A percentile compares a stretch with the other conserved stretches of the same genome.
These are phyloP conservation scores for Gentiana macrophylla DNA, from an alignment of 257 asterid genomes.

Conservation along the genomic window DNA sequence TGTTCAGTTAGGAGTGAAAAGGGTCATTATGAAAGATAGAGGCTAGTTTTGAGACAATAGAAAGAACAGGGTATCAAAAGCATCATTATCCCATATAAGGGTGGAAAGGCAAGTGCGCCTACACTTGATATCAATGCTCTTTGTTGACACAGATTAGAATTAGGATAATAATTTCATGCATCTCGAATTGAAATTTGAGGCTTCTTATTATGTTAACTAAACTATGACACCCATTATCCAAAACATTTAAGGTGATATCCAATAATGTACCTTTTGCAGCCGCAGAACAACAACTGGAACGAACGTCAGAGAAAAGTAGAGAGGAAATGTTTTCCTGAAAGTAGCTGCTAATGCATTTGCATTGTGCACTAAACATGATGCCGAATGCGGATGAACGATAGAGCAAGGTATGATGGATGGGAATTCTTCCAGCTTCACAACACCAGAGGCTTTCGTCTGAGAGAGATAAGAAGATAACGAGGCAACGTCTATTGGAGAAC, in stretches of 20 bases:
- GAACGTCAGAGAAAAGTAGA: slow-evolving; percentile 93
- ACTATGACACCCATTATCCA: slow-evolving; percentile 7
- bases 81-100: not conserved
- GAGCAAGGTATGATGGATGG: slow-evolving; percentile 87
- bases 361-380: slow-evolving; percentile 77
- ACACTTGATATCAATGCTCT: not conserved
- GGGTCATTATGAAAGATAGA: too few relatives aligned
- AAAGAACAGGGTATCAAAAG: too few relatives aligned
- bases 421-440: slow-evolving; percentile 54
- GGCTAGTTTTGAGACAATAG: too few relatives aligned
- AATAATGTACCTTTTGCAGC: slow-evolving; percentile 68
- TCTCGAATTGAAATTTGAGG: not conserved
- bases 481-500: slow-evolving; percentile 68
- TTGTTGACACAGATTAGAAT: not conserved
- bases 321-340: slow-evolving; percentile 95
- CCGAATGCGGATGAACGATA: slow-evolving; percentile 69
- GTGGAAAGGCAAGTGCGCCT: not conserved
- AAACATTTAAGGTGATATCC: not conserved
- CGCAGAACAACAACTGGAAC: slow-evolving; percentile 95
- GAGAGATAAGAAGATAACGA: slow-evolving; percentile 60
- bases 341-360: slow-evolving; percentile 68
- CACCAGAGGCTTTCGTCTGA: slow-evolving; percentile 31
- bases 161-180: not conserved
- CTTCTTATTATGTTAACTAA: not conserved
- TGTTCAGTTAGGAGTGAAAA: too few relatives aligned